Conservation (phyloP, 2,329 filamentous ascomycete genomes). For the Diaporthe eres region DNA sequence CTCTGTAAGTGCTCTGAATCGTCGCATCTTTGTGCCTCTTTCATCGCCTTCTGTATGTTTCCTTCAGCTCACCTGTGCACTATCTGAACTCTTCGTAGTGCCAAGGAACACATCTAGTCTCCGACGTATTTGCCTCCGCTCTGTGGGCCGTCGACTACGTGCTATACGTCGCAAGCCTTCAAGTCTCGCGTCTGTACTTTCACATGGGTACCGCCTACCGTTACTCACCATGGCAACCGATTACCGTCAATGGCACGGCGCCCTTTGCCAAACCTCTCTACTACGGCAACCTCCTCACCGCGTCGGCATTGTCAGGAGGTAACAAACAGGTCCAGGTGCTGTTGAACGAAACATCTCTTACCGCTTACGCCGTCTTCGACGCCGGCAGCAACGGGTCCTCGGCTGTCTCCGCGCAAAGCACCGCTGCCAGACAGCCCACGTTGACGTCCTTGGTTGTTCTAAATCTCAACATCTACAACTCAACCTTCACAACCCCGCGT, state of each 20-base stretch:
- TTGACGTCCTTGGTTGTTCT: conserved; percentile 22
- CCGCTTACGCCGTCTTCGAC: conserved; percentile 28
- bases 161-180: conserved; percentile 29
- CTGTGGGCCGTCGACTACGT: conserved; percentile 37
- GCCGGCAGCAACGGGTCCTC: not conserved
- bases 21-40: not conserved
- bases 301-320: conserved; percentile 40
- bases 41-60: not conserved
- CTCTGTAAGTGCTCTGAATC: not conserved
- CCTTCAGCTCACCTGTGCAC: not conserved
- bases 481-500: conserved; percentile 15
- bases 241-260: conserved; percentile 38
- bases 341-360: conserved; percentile 31
- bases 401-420: not conserved
- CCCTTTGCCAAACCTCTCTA: conserved; percentile 43
- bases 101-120: conserved; percentile 5
- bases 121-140: conserved; percentile 25
- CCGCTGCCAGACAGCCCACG: not conserved
- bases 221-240: conserved; percentile 46
- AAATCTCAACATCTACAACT: conserved; percentile 31
- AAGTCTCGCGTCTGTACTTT: conserved; percentile 27
- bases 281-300: conserved; percentile 45
- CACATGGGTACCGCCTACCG: conserved; percentile 44
- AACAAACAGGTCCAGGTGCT: conserved; percentile 27
- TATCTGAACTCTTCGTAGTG: not conserved